Evolutionary conservation across 441 rosid species (phyloP).

Genomic region (Adansonia gregorii): DNA sequence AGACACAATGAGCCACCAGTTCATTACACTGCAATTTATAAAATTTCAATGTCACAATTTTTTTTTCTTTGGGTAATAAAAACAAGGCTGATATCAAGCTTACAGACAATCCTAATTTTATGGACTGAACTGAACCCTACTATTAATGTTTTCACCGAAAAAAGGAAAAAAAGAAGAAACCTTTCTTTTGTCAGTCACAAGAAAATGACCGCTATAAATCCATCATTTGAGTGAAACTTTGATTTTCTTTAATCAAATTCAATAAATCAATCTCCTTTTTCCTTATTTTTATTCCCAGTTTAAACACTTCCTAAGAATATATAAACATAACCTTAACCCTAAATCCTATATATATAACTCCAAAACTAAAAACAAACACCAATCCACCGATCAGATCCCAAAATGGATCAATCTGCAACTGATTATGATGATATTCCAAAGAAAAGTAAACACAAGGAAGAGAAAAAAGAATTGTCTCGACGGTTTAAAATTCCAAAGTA

Average conservation of each 20-base stretch:
- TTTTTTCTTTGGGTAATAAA: neutral
- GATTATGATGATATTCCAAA: neutral
- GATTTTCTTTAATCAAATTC: neutral
- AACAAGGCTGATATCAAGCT: neutral
- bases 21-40: constrained; percentile 70
- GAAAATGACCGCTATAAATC: neutral
- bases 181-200: neutral
- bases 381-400: constrained; percentile 4
- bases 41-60: neutral
- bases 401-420: constrained; percentile 1
- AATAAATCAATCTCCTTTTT: neutral
- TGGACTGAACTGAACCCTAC: neutral
- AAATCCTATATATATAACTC: no score
- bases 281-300: neutral
- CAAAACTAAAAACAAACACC: neutral
- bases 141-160: neutral
- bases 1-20: constrained; percentile 74
- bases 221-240: neutral
- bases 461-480: neutral
- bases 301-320: neutral
- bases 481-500: no score
- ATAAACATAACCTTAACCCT: no score
- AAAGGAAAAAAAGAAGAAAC: neutral
- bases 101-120: neutral
- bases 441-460: neutral